phyloP scores from a whole-genome alignment of 345 rosid species.

The Populus deltoides region DNA sequence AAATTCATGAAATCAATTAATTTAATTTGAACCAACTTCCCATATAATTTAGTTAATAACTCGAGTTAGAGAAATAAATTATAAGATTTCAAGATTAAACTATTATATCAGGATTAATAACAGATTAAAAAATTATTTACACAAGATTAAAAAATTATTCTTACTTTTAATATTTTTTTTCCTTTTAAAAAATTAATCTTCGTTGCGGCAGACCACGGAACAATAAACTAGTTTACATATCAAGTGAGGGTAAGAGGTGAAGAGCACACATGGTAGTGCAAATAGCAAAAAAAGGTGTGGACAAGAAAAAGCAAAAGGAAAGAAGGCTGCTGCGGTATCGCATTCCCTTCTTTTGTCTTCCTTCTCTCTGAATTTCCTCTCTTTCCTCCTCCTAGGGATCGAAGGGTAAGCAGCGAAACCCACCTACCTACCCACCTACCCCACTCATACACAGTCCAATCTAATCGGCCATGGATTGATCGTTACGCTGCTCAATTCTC shows the following conservation, averaged over 20 bases:
- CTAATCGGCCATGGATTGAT: conserved; percentile 5
- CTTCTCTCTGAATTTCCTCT: not conserved
- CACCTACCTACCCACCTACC: not conserved
- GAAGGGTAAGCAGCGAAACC: not conserved
- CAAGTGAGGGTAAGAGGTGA: not conserved
- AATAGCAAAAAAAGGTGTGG: conserved; percentile 6
- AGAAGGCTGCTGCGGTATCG: conserved; percentile 2
- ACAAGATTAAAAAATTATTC: too few species aligned
- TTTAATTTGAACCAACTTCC: too few species aligned
- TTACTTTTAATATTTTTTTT: too few species aligned
- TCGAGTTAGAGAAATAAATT: too few species aligned
- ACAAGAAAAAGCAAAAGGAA: conserved; percentile 2
- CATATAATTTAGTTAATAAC: rapidly evolving
- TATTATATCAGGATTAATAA: too few species aligned
- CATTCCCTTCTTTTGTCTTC: not conserved
- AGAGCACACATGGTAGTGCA: not conserved
- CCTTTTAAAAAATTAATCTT: too few species aligned
- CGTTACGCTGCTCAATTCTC: not conserved
- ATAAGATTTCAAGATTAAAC: too few species aligned
- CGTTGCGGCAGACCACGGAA: too few species aligned
- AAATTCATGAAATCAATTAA: too few species aligned
- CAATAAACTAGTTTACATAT: too few species aligned
- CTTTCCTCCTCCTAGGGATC: not conserved
- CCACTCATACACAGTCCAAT: not conserved
- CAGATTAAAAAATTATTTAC: too few species aligned